A percentile compares a stretch with the other conserved stretches of the same genome.
Evolutionary conservation across 2,329 filamentous ascomycete species (phyloP).

Genomic region (Metarhizium rileyi): DNA sequence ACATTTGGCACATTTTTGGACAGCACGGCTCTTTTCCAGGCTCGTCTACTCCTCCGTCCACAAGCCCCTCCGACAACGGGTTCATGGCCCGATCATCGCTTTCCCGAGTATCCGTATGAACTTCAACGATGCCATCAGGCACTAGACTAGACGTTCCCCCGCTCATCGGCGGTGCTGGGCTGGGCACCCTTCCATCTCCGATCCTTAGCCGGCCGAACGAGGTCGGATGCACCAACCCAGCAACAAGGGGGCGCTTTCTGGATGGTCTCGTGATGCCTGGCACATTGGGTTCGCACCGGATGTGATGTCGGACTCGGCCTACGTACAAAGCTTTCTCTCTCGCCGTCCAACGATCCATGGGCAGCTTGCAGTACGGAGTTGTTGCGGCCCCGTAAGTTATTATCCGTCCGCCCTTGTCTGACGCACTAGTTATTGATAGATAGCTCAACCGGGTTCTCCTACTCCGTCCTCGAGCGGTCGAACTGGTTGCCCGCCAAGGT

Average conservation of each 20-base stretch:
- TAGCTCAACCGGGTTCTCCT: no score
- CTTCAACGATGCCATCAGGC: background rate
- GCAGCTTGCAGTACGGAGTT: no score
- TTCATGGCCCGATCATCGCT: background rate
- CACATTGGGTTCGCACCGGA: no score
- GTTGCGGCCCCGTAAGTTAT: no score
- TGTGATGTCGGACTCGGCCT: slow-evolving; percentile 1
- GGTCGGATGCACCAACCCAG: slow-evolving; percentile 1
- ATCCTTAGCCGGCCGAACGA: background rate
- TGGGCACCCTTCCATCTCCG: background rate
- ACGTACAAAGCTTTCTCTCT: no score
- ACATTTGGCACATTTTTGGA: no score
- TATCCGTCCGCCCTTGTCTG: no score
- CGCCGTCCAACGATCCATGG: no score
- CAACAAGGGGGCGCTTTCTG: background rate
- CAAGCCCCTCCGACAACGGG: background rate
- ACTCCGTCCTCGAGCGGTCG: no score
- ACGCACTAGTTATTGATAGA: no score
- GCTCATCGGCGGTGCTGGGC: background rate
- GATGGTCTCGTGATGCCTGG: slow-evolving; percentile 4
- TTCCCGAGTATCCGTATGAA: background rate
- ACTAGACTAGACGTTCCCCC: background rate
- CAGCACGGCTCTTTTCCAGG: no score
- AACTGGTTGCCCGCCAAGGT: no score
- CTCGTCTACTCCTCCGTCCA: background rate